Percentiles rank a stretch among this genome's conserved stretches.
Evolutionary conservation across 495 filamentous ascomycete species (phyloP).

Genomic region (Arthonia radiata): DNA sequence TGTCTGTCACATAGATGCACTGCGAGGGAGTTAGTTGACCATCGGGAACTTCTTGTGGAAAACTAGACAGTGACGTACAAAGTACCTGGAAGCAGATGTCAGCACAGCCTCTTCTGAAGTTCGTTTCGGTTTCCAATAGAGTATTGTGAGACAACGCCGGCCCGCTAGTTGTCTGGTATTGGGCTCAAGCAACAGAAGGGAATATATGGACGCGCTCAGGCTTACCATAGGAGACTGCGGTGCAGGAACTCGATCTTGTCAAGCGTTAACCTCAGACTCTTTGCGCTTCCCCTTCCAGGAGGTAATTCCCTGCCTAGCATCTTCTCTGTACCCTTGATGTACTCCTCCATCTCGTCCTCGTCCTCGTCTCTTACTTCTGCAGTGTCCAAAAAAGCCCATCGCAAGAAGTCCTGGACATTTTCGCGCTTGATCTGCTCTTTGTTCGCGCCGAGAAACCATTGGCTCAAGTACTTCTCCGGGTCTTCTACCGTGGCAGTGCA

Average conservation of each 20-base stretch:
- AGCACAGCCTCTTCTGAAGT: too few species aligned
- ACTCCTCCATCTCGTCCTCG: slow-evolving; percentile 32
- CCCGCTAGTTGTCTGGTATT: too few species aligned
- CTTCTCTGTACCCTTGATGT: slow-evolving; percentile 23
- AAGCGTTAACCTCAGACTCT: slow-evolving; percentile 33
- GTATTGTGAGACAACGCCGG: too few species aligned
- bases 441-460: slow-evolving; percentile 40
- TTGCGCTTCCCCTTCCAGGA: slow-evolving; percentile 25
- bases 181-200: too few species aligned
- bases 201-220: too few species aligned
- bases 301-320: slow-evolving; percentile 21
- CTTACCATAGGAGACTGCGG: slow-evolving; percentile 41
- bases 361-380: slow-evolving; percentile 14
- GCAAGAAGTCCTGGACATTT: slow-evolving; percentile 37
- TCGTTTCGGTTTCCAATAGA: too few species aligned
- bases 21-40: too few species aligned
- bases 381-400: slow-evolving; percentile 32
- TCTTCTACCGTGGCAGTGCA: slow-evolving; percentile 29
- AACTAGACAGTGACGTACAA: too few species aligned
- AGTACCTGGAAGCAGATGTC: too few species aligned
- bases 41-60: too few species aligned
- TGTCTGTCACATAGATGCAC: slow-evolving; percentile 20
- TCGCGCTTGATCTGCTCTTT: slow-evolving; percentile 32
- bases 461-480: slow-evolving; percentile 26
- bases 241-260: slow-evolving; percentile 35